Evolutionary conservation across 352 stramenopile species (phyloP), one percentile per base, ranked within the genome.

Genomic region (Elongisporangium anandrum): DNA sequence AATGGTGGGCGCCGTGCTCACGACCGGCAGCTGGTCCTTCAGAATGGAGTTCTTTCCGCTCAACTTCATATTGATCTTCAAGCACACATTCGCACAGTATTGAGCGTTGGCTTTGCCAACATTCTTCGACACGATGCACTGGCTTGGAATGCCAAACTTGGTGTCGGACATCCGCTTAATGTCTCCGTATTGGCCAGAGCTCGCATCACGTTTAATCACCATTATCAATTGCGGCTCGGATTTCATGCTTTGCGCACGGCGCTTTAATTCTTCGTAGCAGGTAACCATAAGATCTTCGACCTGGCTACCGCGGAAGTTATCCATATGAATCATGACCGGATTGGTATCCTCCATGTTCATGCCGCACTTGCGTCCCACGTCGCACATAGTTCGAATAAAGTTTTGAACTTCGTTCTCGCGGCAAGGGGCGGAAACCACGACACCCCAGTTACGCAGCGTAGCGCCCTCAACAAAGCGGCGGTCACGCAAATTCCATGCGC

Each of bases 61-160:
- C 23, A 94, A 66, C 68, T 94, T 94, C 68, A 83, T 73, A 58
- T 94, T 92, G 17, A 94, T 81, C 61, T 92, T 87, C 16, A 90
- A 56, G 12, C 73, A 78, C 4, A 95, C 65, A 51, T 95, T 93
- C 0, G 64, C 71, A 19, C 73, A 76, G 60, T 92, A 93, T 59
- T 87, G 77, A 0, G 64, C 57, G 10, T 82, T 81, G 1, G 67
- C 60, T 41, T 66, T 73, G 2, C 47, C 20, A 10, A 90, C 64
- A 45, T 90, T 76, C 48, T 73, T 65, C 0, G 68, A 69, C 19
- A 92, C 66, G 23, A 92, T 79, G 60, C 81, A 91, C 56, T 94
- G 85, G 48, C 70, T 88, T 21, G 76, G 75, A 12, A 94, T 76
- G 24, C 81, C 84, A 48, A 92, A 57, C 41, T 82, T 59, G 8